phyloP scores from a whole-genome alignment of 2,329 filamentous ascomycete species.

The Fusarium phyllophilum region DNA sequence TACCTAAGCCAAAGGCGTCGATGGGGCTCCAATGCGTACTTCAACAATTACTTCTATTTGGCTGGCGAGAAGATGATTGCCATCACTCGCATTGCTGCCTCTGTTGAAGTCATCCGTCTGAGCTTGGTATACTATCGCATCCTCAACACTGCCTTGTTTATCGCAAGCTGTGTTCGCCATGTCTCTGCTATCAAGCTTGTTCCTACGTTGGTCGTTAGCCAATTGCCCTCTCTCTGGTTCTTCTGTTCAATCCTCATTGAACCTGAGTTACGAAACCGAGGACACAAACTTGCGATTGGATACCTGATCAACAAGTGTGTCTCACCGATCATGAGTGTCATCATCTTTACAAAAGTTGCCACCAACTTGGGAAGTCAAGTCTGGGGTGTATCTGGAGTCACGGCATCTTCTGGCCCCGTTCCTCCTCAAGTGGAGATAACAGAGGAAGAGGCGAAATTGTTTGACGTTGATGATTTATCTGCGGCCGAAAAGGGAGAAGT shows the following conservation, averaged over 20 bases:
- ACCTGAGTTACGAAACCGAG: slow-evolving; percentile 19
- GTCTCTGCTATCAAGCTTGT: slow-evolving; percentile 23
- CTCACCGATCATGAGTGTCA: slow-evolving; percentile 34
- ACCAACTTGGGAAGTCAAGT: slow-evolving; percentile 36
- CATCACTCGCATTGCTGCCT: slow-evolving; percentile 46
- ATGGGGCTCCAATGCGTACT: slow-evolving; percentile 51
- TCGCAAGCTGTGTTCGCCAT: slow-evolving; percentile 20
- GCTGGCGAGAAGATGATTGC: slow-evolving; percentile 52
- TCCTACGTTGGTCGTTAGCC: slow-evolving; percentile 32
- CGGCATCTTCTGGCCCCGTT: slow-evolving; percentile 27
- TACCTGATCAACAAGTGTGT: slow-evolving; percentile 36
- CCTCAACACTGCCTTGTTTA: slow-evolving; percentile 46
- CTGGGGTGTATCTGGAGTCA: slow-evolving; percentile 39
- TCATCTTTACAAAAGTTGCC: slow-evolving; percentile 41
- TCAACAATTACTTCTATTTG: slow-evolving; percentile 51
- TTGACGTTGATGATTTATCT: neutral
- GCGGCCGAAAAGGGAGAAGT: slow-evolving; percentile 24
- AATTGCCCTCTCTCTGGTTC: slow-evolving; percentile 32
- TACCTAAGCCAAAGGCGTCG: slow-evolving; percentile 48
- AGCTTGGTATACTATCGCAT: slow-evolving; percentile 50
- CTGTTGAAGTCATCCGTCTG: slow-evolving; percentile 46
- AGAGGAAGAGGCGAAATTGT: neutral
- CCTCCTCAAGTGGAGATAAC: neutral
- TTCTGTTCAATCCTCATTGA: slow-evolving; percentile 33
- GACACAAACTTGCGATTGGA: slow-evolving; percentile 31